Evolutionary conservation across 2,329 filamentous ascomycete genomes (phyloP).

Genomic region (Fusarium haematococcum): DNA sequence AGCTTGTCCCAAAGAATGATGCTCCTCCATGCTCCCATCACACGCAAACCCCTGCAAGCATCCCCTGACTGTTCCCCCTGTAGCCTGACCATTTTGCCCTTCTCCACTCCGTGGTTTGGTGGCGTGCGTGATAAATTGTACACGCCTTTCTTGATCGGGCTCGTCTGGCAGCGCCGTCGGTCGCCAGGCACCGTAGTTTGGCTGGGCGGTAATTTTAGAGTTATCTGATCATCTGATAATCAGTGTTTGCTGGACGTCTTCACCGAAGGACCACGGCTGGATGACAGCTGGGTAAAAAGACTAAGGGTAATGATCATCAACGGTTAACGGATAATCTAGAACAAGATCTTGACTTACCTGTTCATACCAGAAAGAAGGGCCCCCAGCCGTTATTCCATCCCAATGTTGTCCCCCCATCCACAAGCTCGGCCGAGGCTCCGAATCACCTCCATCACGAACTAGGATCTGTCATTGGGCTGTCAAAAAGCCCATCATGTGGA

Average conservation of each 20-base stretch:
- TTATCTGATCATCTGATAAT: conserved; percentile 34
- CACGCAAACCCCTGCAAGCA: conserved; percentile 16
- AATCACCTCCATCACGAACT: not conserved
- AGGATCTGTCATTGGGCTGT: not conserved
- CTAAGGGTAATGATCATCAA: not conserved
- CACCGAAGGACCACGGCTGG: not conserved
- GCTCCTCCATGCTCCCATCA: conserved; percentile 11
- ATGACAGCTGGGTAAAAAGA: not conserved
- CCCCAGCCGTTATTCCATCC: not conserved
- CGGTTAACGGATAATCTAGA: not conserved
- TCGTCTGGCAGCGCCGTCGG: not conserved
- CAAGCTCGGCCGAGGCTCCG: not conserved
- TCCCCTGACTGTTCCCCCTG: conserved; percentile 11
- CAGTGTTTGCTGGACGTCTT: not conserved
- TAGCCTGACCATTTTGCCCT: not conserved
- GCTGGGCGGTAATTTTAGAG: conserved; percentile 10
- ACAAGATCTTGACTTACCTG: not conserved
- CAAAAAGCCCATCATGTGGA: not conserved
- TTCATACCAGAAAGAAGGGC: not conserved
- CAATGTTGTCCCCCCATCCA: not conserved
- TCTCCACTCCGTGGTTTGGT: not conserved
- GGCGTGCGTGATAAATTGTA: not conserved
- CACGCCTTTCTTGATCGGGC: not conserved
- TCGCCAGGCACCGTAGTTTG: not conserved
- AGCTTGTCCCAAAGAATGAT: conserved; percentile 25